A percentile compares a stretch with the other conserved stretches of the same genome.
Conservation (phyloP, 2,329 filamentous ascomycete genomes). For the Aspergillus oerlinghausenensis region DNA sequence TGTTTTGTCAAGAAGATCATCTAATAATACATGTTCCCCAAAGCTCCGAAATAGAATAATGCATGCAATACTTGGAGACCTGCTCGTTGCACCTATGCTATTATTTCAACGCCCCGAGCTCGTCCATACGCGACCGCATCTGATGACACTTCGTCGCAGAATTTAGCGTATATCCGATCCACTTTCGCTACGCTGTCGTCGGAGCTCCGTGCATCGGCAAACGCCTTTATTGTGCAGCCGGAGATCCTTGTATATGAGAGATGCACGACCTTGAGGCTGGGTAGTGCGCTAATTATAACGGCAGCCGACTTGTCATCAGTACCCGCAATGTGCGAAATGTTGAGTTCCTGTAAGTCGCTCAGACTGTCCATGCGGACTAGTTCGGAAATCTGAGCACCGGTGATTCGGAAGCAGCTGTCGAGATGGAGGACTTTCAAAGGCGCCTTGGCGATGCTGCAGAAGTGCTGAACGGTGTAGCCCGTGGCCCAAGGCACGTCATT, state of each 20-base stretch:
- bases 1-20: neutral
- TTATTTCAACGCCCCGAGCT: conserved; percentile 22
- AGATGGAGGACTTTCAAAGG: conserved; percentile 24
- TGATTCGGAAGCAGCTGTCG: conserved; percentile 23
- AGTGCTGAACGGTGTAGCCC: conserved; percentile 5
- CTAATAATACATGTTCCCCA: neutral
- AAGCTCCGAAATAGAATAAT: neutral
- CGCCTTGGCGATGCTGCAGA: conserved; percentile 17
- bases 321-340: conserved; percentile 20
- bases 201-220: conserved; percentile 21
- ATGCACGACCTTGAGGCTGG: conserved; percentile 29
- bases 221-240: conserved; percentile 29
- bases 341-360: conserved; percentile 25
- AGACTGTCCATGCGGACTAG: conserved; percentile 13
- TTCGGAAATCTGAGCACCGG: conserved; percentile 7
- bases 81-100: conserved; percentile 11
- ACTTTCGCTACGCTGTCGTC: conserved; percentile 13
- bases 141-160: conserved; percentile 27
- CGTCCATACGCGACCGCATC: conserved; percentile 34
- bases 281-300: conserved; percentile 18
- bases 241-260: conserved; percentile 32
- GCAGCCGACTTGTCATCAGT: conserved; percentile 24
- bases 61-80: neutral
- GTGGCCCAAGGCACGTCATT: conserved; percentile 24
- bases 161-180: conserved; percentile 22